Conservation (phyloP, 352 stramenopile species). For the Elongisporangium anandrum region DNA sequence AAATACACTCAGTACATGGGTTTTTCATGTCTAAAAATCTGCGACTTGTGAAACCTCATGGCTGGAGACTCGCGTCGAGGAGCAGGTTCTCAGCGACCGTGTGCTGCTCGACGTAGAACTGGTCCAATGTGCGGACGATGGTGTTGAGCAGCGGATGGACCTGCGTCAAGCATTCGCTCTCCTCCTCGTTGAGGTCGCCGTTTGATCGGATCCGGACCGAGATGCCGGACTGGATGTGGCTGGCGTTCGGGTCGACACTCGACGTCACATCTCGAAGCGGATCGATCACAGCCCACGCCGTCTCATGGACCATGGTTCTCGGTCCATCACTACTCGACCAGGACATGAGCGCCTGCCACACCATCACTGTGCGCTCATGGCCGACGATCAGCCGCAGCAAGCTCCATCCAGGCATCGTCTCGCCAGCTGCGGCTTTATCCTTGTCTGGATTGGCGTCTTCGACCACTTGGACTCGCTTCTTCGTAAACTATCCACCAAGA, state of each 20-base stretch:
- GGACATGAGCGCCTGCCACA: background rate
- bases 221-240: background rate
- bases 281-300: background rate
- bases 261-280: background rate
- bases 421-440: background rate
- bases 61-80: background rate
- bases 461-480: no score
- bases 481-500: no score
- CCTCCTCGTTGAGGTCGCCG: background rate
- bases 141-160: background rate
- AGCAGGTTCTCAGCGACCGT: background rate
- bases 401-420: background rate
- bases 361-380: background rate
- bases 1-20: background rate
- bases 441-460: no score
- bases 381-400: background rate
- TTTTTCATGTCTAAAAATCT: background rate
- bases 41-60: background rate
- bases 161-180: background rate
- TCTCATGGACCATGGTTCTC: background rate
- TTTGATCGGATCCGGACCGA: background rate
- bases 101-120: background rate
- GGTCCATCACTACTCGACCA: background rate
- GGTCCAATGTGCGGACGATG: background rate
- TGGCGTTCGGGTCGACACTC: background rate